Conservation (phyloP, 2,329 filamentous ascomycete genomes). For the Alternaria sp. region DNA sequence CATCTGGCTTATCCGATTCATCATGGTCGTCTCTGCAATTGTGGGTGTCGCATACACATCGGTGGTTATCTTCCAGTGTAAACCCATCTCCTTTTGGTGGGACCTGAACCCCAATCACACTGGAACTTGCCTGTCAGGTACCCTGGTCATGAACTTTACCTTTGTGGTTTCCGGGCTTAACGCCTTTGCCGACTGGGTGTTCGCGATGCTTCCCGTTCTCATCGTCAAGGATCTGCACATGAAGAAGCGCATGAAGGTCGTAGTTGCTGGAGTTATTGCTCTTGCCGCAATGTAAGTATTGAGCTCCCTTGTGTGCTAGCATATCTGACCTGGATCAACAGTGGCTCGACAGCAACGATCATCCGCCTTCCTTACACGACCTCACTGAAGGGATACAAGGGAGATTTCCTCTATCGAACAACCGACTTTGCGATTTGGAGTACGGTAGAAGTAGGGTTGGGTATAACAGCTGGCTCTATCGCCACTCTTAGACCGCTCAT, state of each 20-base stretch:
- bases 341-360: constrained; percentile 52
- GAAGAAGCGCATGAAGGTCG: constrained; percentile 60
- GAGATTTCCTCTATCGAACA: constrained; percentile 44
- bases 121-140: constrained; percentile 54
- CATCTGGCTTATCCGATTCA: constrained; percentile 56
- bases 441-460: constrained; percentile 39
- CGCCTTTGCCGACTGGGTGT: constrained; percentile 42
- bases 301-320: not conserved
- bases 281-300: constrained; percentile 53
- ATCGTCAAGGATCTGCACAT: constrained; percentile 66
- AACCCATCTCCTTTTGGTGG: constrained; percentile 62
- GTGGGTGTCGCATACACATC: constrained; percentile 60
- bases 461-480: constrained; percentile 41
- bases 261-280: constrained; percentile 62
- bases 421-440: constrained; percentile 46
- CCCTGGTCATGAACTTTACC: constrained; percentile 61
- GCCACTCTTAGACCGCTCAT: constrained; percentile 39
- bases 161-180: constrained; percentile 49
- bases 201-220: constrained; percentile 52
- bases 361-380: constrained; percentile 42
- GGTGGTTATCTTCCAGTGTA: constrained; percentile 62
- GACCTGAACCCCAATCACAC: constrained; percentile 41
- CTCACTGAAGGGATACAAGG: constrained; percentile 35
- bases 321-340: constrained; percentile 20
- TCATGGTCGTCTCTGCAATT: constrained; percentile 55